phyloP scores from a whole-genome alignment of 352 stramenopile genomes.

The Globisporangium lucens region DNA sequence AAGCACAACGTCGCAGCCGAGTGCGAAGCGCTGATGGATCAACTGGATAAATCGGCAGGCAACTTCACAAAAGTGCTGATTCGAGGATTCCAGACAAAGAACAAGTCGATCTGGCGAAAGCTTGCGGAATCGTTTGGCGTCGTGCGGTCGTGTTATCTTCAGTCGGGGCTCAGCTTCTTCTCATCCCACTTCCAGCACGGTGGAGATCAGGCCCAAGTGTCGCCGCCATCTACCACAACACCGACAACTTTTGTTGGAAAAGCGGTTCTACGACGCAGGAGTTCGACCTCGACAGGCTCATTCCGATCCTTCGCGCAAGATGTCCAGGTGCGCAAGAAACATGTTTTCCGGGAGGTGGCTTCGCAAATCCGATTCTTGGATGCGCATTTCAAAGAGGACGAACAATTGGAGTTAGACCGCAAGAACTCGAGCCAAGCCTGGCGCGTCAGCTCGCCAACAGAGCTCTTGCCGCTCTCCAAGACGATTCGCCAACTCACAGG shows the following conservation, averaged over 20 bases:
- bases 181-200: background rate
- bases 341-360: constrained; percentile 18
- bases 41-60: constrained; percentile 13
- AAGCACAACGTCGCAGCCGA: constrained; percentile 17
- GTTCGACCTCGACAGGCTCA: background rate
- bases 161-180: background rate
- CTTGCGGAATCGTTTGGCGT: background rate
- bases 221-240: background rate
- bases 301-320: background rate
- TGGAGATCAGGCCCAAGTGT: background rate
- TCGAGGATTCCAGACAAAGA: background rate
- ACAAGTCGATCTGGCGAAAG: background rate
- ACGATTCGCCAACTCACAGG: background rate
- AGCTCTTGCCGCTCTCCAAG: background rate
- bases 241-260: too few species aligned
- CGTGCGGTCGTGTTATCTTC: constrained; percentile 4
- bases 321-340: constrained; percentile 2
- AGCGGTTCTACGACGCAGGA: background rate
- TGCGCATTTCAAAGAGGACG: constrained; percentile 3
- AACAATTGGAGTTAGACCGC: background rate
- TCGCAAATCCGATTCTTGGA: constrained; percentile 22
- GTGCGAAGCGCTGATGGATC: constrained; percentile 17
- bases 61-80: background rate
- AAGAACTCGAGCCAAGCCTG: background rate
- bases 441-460: background rate